Percentiles rank a stretch among this genome's conserved stretches.
Evolutionary conservation across 2,329 filamentous ascomycete genomes (phyloP).

Genomic region (Aspergillus sp.): DNA sequence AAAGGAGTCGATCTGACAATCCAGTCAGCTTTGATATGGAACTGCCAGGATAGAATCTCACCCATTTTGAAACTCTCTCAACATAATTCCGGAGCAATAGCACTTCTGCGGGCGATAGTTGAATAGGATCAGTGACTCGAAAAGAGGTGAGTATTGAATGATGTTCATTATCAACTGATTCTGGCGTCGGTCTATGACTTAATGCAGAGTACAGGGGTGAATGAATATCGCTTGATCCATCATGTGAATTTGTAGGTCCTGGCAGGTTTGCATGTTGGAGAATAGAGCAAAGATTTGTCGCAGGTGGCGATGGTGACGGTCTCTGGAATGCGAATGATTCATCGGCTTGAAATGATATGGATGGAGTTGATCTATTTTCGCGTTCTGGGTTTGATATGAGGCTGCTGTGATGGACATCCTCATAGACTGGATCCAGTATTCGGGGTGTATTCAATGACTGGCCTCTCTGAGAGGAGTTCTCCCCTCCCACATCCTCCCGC

Average conservation of each 20-base stretch:
- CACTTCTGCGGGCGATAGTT: background rate
- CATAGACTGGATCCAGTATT: background rate
- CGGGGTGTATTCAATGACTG: background rate
- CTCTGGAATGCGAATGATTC: background rate
- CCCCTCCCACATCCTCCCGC: too few relatives aligned
- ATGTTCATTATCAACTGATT: background rate
- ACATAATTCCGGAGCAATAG: constrained; percentile 1
- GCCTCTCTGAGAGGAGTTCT: background rate
- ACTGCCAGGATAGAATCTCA: background rate
- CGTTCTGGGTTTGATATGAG: too few relatives aligned
- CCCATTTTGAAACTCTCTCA: constrained; percentile 1
- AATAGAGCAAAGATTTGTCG: too few relatives aligned
- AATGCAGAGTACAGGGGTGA: too few relatives aligned
- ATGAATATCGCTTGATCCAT: background rate
- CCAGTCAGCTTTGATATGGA: background rate
- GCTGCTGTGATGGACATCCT: too few relatives aligned
- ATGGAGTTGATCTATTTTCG: too few relatives aligned
- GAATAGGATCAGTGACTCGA: background rate
- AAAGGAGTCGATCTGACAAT: constrained; percentile 1
- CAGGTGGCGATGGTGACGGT: background rate
- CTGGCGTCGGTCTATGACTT: background rate
- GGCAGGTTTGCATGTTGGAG: too few relatives aligned
- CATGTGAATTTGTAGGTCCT: background rate
- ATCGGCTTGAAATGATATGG: too few relatives aligned
- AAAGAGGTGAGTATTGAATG: background rate